phyloP scores from a whole-genome alignment of 2,329 filamentous ascomycete genomes.

The Xenosphaeropsis pyriputrescens region DNA sequence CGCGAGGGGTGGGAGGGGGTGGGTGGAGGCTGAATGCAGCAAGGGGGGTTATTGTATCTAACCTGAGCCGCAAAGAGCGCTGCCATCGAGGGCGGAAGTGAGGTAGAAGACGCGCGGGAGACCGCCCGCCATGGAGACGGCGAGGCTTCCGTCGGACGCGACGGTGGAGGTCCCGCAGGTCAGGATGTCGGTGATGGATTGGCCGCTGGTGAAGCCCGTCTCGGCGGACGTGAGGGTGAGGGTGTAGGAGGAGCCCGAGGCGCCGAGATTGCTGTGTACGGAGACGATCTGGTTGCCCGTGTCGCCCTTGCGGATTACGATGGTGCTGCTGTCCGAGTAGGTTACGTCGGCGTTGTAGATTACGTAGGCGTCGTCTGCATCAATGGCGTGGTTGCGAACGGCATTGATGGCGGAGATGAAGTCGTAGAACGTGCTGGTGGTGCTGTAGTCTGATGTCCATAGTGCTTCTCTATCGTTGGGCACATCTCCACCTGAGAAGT shows the following conservation, averaged over 20 bases:
- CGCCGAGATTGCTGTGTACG: slow-evolving; percentile 25
- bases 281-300: slow-evolving; percentile 12
- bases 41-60: no score
- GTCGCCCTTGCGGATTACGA: slow-evolving; percentile 15
- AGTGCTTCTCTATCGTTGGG: slow-evolving; percentile 28
- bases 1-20: no score
- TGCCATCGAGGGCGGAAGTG: slow-evolving; percentile 17
- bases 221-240: slow-evolving; percentile 20
- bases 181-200: slow-evolving; percentile 25
- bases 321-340: slow-evolving; percentile 12
- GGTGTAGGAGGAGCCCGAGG: slow-evolving; percentile 16
- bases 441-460: slow-evolving; percentile 26
- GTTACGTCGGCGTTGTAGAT: slow-evolving; percentile 13
- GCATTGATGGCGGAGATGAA: slow-evolving; percentile 18
- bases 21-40: no score
- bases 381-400: slow-evolving; percentile 13
- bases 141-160: slow-evolving; percentile 25
- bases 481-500: slow-evolving; percentile 23
- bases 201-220: slow-evolving; percentile 21
- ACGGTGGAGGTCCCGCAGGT: slow-evolving; percentile 27
- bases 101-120: slow-evolving; percentile 27
- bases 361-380: slow-evolving; percentile 8
- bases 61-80: slow-evolving; percentile 17
- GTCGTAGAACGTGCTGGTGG: slow-evolving; percentile 21
- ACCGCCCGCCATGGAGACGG: slow-evolving; percentile 25